Percentiles rank a stretch among this genome's conserved stretches.
Evolutionary conservation across 1,139 yeast genomes (phyloP).

Genomic region (Saccharomyces pastorianus): DNA sequence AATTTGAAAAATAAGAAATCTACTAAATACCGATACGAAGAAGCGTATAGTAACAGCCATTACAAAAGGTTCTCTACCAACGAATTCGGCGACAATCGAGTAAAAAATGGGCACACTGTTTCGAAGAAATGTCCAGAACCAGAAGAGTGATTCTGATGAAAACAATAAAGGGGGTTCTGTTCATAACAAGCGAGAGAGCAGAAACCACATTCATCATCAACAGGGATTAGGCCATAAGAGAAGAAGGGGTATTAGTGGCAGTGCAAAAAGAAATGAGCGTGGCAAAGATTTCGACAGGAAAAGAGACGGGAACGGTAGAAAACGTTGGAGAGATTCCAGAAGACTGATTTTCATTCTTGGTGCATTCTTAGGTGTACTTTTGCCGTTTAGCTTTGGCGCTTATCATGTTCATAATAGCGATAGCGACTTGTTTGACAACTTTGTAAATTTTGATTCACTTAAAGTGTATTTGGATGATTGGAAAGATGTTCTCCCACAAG

Average conservation of each 20-base stretch:
- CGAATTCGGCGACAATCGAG: neutral
- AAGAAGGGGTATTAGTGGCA: constrained; percentile 1
- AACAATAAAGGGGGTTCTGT: neutral
- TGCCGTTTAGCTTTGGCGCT: constrained; percentile 57
- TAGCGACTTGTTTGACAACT: constrained; percentile 37
- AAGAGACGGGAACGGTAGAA: constrained; percentile 6
- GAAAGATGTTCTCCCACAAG: constrained; percentile 60
- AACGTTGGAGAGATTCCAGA: constrained; percentile 30
- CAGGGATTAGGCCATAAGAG: neutral
- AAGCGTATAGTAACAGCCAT: neutral
- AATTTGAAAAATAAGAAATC: neutral
- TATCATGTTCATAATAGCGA: constrained; percentile 23
- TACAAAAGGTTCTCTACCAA: neutral
- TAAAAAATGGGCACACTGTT: neutral
- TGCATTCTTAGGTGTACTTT: constrained; percentile 56
- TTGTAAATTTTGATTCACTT: constrained; percentile 47
- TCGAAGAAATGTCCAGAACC: neutral
- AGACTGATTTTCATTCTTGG: constrained; percentile 44
- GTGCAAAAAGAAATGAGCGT: constrained; percentile 2
- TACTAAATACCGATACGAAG: neutral
- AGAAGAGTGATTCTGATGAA: neutral
- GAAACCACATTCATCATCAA: neutral
- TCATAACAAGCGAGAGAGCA: neutral
- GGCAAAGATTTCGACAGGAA: neutral
- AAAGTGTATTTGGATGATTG: constrained; percentile 52